Percentiles rank a stretch among this genome's conserved stretches.
These are phyloP conservation scores for Rhodocollybia butyracea DNA, from an alignment of 768 basidiomycete genomes.

Conservation along the genomic window DNA sequence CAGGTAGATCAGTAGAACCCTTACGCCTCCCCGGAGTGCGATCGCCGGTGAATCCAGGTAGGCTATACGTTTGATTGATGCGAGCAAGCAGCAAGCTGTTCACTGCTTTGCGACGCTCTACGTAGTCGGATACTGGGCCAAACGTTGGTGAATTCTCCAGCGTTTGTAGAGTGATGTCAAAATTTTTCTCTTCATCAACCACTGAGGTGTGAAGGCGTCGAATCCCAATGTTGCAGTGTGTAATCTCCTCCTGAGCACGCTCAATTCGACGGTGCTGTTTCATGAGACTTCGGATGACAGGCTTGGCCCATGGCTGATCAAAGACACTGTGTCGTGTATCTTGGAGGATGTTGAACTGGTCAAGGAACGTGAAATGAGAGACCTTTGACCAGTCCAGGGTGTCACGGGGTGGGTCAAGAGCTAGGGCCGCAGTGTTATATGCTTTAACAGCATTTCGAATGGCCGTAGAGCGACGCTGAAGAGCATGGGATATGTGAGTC, in stretches of 20 bases:
- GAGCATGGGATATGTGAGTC: conserved; percentile 29
- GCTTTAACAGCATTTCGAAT: conserved; percentile 25
- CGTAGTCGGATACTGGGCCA: not conserved
- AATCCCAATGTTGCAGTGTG: conserved; percentile 28
- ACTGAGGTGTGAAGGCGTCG: conserved; percentile 21
- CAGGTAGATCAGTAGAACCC: too few species aligned
- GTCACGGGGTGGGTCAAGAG: conserved; percentile 14
- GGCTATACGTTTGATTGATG: conserved; percentile 2
- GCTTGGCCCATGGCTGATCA: conserved; percentile 24
- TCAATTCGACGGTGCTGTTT: conserved; percentile 25
- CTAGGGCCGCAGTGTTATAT: conserved; percentile 28
- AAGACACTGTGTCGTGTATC: conserved; percentile 27
- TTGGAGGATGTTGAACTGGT: conserved; percentile 30
- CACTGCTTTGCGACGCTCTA: not conserved
- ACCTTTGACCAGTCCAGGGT: conserved; percentile 19
- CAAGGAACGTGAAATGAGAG: conserved; percentile 16
- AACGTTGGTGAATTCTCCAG: not conserved
- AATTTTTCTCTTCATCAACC: conserved; percentile 17
- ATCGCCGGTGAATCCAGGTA: not conserved
- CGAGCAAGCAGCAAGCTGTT: not conserved
- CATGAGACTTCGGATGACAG: conserved; percentile 18
- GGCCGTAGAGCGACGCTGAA: conserved; percentile 25
- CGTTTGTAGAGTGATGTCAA: not conserved
- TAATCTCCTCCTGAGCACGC: conserved; percentile 28
- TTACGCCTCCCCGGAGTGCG: too few species aligned